Evolutionary conservation across 2,329 filamentous ascomycete species (phyloP), one percentile per base, ranked within the genome.

Genomic region (Chaetomium globosum): DNA sequence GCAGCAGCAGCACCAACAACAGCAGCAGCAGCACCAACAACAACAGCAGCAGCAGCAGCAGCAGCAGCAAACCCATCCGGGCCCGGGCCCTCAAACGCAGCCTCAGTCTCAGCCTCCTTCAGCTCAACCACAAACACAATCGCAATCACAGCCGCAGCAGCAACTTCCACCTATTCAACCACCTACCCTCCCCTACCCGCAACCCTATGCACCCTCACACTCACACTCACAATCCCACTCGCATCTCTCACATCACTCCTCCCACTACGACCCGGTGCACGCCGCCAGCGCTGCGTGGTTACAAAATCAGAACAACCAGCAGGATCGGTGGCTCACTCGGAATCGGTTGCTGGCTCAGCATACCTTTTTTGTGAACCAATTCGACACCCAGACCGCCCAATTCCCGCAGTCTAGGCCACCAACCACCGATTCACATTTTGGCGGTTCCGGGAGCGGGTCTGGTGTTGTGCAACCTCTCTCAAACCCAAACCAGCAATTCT

Each of bases 221-320:
- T 33, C 61, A n/a, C 55, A 58, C 19, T 30, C 54, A 6, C 54
- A 57, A 52, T 33, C 61, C 9, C 9, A 36, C 23, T 21, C n/a
- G 31, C 57, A 64, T 31, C 16, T 26, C 19, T 28, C 53, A 60
- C 52, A 58, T 23, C 58, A 49, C 28, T 28, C 58, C 21, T 56
- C 57, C 54, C 61, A 64, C 48, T 64, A 64, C 65, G 61, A 67
- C 21, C 65, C 61, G 4, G 61, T 62, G 16, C 61, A 66, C 36
- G 57, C 59, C 2, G 39, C 55, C 28, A 63, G 54, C 26, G 28
- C 49, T 12, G 51, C 55, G 28, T 65, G 59, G 63, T 63, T 39
- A 21, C 51, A 39, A 19, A 49, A 19, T 26, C 36, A 52, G 23
- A 52, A 16, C 33, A 36, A 36, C 33, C 33, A 36, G 12, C 33